phyloP scores from a whole-genome alignment of 495 filamentous ascomycete species.

The Aspergillus baeticus region DNA sequence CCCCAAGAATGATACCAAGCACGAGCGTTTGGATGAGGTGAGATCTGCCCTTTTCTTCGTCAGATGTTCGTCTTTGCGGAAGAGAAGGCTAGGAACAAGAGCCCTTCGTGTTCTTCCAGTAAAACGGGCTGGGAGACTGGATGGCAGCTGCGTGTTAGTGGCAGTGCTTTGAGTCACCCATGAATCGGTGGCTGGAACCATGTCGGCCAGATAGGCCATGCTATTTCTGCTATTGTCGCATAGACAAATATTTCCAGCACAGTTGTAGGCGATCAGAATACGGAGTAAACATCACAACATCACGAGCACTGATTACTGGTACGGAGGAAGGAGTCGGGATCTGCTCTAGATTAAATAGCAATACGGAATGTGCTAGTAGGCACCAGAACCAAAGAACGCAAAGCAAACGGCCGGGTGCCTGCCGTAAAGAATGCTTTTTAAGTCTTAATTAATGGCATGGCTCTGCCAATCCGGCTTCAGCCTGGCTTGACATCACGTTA shows the following conservation, averaged over 20 bases:
- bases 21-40: not conserved
- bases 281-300: no score
- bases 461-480: constrained; percentile 17
- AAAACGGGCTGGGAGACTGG: not conserved
- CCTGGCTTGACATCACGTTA: constrained; percentile 29
- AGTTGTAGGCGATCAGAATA: no score
- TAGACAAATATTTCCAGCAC: no score
- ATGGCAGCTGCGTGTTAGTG: not conserved
- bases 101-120: no score
- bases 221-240: no score
- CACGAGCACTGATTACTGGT: no score
- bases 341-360: no score
- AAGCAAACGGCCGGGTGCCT: constrained; percentile 6
- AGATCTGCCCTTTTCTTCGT: not conserved
- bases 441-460: constrained; percentile 9
- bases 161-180: constrained; percentile 9
- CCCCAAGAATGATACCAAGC: not conserved
- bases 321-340: not conserved
- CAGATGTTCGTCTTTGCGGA: not conserved
- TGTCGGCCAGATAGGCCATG: not conserved
- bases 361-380: constrained; percentile 19
- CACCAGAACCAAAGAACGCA: constrained; percentile 15
- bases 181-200: constrained; percentile 4
- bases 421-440: not conserved
- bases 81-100: no score